Conservation (phyloP, 345 rosid species). For the Toxicodendron radicans region DNA sequence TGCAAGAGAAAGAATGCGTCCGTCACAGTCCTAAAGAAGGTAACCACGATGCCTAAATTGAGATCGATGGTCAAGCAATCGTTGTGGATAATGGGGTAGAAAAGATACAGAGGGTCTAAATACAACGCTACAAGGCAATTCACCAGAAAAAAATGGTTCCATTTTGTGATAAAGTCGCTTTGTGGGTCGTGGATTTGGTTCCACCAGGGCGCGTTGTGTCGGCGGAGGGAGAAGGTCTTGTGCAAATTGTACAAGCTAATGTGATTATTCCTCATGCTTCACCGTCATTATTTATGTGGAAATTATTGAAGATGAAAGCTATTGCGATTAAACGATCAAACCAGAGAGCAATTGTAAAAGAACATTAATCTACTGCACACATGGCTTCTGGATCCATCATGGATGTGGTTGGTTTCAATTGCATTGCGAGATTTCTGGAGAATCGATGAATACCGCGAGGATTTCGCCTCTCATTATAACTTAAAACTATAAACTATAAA, state of each 20-base stretch:
- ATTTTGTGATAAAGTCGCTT: slow-evolving; percentile 51
- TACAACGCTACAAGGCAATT: slow-evolving; percentile 68
- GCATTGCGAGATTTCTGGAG: slow-evolving; percentile 22
- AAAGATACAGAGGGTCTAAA: slow-evolving; percentile 85
- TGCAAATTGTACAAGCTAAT: slow-evolving; percentile 33
- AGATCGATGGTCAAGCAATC: slow-evolving; percentile 55
- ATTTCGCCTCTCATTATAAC: background rate
- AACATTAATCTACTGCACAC: too few relatives aligned
- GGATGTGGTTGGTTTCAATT: background rate
- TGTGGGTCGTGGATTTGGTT: slow-evolving; percentile 66
- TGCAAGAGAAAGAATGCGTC: slow-evolving; percentile 68
- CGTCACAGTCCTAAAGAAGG: slow-evolving; percentile 62
- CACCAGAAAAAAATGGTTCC: slow-evolving; percentile 76
- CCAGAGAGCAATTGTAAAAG: too few relatives aligned
- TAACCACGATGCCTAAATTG: slow-evolving; percentile 51
- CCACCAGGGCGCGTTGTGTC: slow-evolving; percentile 45
- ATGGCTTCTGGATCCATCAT: too few relatives aligned
- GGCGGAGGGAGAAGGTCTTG: slow-evolving; percentile 30
- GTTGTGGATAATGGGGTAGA: slow-evolving; percentile 55
- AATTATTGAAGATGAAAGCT: too few relatives aligned
- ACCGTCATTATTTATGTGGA: too few relatives aligned
- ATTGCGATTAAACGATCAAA: too few relatives aligned
- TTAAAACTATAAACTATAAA: background rate
- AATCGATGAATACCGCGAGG: background rate
- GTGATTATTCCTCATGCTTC: too few relatives aligned